Percentiles rank a stretch among this genome's conserved stretches.
Evolutionary conservation across 768 basidiomycete genomes (phyloP).

Genomic region (Atractiella rhizophila): DNA sequence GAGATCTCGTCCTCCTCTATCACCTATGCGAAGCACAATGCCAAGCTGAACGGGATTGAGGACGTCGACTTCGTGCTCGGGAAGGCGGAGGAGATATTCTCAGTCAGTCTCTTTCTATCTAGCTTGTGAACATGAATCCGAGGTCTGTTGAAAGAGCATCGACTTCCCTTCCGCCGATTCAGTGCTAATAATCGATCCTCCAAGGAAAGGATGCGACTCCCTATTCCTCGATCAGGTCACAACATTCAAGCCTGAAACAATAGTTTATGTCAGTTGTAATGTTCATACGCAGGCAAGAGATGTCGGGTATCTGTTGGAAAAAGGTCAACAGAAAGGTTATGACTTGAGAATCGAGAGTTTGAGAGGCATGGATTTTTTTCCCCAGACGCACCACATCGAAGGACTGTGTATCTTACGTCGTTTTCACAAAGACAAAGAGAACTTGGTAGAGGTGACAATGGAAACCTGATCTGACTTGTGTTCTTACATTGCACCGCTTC

Average conservation of each 20-base stretch:
- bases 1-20: no score
- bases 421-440: no score
- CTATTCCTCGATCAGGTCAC: conserved; percentile 45
- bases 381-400: conserved; percentile 88
- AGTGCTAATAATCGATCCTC: conserved; percentile 63
- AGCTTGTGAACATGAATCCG: not conserved
- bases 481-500: no score
- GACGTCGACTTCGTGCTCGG: conserved; percentile 47
- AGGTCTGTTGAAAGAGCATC: conserved; percentile 9
- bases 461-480: no score
- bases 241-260: conserved; percentile 39
- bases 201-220: conserved; percentile 77
- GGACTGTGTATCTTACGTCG: no score
- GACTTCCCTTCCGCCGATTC: conserved; percentile 40
- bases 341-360: conserved; percentile 58
- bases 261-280: conserved; percentile 21
- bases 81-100: conserved; percentile 66
- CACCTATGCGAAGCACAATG: conserved; percentile 23
- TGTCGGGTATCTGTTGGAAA: conserved; percentile 39
- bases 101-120: conserved; percentile 25
- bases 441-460: no score
- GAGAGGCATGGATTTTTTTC: conserved; percentile 79
- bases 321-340: conserved; percentile 25
- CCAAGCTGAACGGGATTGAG: conserved; percentile 28
- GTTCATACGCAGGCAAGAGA: conserved; percentile 31